A percentile compares a stretch with the other conserved stretches of the same genome.
These are phyloP conservation scores for Mantamonas sphyraenae DNA, from an alignment of 78 protist genomes.

Conservation along the genomic window DNA sequence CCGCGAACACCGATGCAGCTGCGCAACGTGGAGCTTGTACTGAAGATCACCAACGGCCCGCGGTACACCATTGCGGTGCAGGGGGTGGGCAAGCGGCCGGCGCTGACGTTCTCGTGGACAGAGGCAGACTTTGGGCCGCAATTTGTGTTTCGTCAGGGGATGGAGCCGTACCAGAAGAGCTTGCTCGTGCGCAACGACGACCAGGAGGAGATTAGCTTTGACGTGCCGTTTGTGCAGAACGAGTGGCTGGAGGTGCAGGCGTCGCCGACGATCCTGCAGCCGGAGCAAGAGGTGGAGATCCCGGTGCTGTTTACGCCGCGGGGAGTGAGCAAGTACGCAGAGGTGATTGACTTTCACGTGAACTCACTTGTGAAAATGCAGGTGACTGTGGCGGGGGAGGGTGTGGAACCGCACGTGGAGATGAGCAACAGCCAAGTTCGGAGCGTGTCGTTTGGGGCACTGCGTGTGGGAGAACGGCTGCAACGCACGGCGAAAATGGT, in stretches of 20 bases:
- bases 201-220: constrained; percentile 18
- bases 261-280: constrained; percentile 34
- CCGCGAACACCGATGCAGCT: neutral
- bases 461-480: constrained; percentile 2
- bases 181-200: constrained; percentile 45
- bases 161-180: neutral
- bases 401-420: constrained; percentile 27
- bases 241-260: constrained; percentile 28
- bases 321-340: neutral
- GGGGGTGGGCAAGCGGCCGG: constrained; percentile 39
- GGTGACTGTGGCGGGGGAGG: constrained; percentile 41
- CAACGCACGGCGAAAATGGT: constrained; percentile 6
- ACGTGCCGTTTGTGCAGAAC: constrained; percentile 18
- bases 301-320: constrained; percentile 43
- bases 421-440: neutral
- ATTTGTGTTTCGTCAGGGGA: constrained; percentile 15
- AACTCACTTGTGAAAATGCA: constrained; percentile 34
- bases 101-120: constrained; percentile 10
- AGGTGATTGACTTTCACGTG: constrained; percentile 36
- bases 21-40: neutral
- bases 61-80: constrained; percentile 14
- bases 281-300: constrained; percentile 24
- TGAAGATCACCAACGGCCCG: constrained; percentile 42
- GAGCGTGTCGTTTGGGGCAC: constrained; percentile 21
- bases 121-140: constrained; percentile 46